Base-by-base conservation (phyloP, 805 yeast genomes). In the Sungouiozyma intestinalis region DNA sequence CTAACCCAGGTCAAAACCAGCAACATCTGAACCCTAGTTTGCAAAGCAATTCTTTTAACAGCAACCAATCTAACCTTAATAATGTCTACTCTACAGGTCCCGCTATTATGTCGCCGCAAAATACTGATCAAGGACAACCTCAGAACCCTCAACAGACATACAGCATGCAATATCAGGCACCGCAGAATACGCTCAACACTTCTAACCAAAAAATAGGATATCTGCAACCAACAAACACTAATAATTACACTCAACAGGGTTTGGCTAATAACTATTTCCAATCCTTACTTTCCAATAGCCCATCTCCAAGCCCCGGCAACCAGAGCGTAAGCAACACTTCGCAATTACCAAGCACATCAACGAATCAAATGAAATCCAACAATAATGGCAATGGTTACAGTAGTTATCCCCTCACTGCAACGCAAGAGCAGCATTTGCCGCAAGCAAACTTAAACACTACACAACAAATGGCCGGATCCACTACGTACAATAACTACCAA, bases 221-320 rank as follows among this genome's bases (percentile, higher is more conserved):
- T 11, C 16, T 21, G 15, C 27, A 9, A 15, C 15, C 4, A 39
- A 39, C 16, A 32, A 39, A 15, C 17, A 19, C 38, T 16, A 4
- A 20, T 11, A 36, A n/a, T 15, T 14, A 20, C 13, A 8, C 15
- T 32, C 52, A 2, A 3, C 48, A 51, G 6, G 51, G 48, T 40
- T 51, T 55, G 2, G 59, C 58, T 6, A 52, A 46, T 17, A 52
- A 40, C 33, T 58, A 60, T 37, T 54, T 56, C 36, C 60, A 57
- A 35, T 49, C 58, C 5, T 48, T 58, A n/a, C 44, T 57, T 11
- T 53, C 63, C 1, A 42, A 43, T 36, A 48, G 63, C 11, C 56
- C 59, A 19, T 58, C 64, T 2, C 62, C 63, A 5, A 49, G 44
- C 20, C 41, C 48, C 4, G 52, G 57, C 38, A 42, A 42, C 20